Evolutionary conservation across 345 rosid genomes (phyloP).

Genomic region (Brassica rapa): DNA sequence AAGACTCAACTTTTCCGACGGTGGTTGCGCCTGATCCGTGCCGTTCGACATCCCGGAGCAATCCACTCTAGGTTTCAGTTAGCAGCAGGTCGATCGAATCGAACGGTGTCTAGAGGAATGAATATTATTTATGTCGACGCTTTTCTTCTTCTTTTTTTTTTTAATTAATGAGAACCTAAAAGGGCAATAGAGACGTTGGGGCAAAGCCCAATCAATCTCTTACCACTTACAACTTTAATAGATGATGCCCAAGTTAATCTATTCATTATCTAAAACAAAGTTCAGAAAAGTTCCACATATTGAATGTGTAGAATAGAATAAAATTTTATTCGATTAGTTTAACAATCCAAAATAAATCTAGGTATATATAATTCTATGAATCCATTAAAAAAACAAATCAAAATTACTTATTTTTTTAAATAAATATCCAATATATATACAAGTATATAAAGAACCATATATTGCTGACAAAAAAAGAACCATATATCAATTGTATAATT

Average conservation of each 20-base stretch:
- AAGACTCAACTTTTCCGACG: slow-evolving; percentile 11
- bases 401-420: too few species aligned
- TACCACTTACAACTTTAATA: background rate
- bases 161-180: background rate
- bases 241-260: background rate
- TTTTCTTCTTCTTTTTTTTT: background rate
- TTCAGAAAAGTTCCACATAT: too few species aligned
- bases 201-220: background rate
- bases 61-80: slow-evolving; percentile 23
- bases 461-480: too few species aligned
- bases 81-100: slow-evolving; percentile 10
- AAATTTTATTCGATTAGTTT: too few species aligned
- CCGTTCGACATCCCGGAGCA: slow-evolving; percentile 21
- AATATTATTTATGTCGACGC: background rate
- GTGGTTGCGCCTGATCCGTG: slow-evolving; percentile 18
- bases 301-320: too few species aligned
- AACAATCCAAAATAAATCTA: too few species aligned
- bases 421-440: too few species aligned
- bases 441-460: too few species aligned
- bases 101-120: background rate
- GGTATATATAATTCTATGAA: too few species aligned
- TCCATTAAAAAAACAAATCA: too few species aligned
- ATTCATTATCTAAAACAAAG: too few species aligned
- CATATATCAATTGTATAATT: too few species aligned
- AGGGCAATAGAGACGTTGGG: background rate